phyloP scores from a whole-genome alignment of 371 early-diverging fungal genomes.

The Mucor mucedo region DNA sequence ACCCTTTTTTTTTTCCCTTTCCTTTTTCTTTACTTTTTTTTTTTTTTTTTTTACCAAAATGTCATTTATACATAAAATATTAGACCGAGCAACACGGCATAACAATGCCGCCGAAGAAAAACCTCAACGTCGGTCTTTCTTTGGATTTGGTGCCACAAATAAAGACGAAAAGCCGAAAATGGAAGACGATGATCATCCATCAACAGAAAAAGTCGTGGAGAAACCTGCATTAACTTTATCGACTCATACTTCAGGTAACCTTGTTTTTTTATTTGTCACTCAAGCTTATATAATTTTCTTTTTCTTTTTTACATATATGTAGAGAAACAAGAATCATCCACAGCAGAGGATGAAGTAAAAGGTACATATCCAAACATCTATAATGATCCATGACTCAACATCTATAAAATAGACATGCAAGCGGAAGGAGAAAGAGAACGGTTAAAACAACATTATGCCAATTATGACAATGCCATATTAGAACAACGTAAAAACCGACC shows the following conservation, averaged over 20 bases:
- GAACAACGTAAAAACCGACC: constrained; percentile 39
- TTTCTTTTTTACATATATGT: background rate
- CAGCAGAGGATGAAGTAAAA: constrained; percentile 11
- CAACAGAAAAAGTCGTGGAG: background rate
- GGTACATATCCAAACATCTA: background rate
- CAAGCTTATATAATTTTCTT: background rate
- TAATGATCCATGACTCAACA: background rate
- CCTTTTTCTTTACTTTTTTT: constrained; percentile 4
- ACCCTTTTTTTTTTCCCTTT: background rate
- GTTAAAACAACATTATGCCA: constrained; percentile 10
- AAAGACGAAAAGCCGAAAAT: background rate
- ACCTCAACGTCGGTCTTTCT: constrained; percentile 35
- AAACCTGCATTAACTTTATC: constrained; percentile 2
- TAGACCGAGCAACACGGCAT: constrained; percentile 30
- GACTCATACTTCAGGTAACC: background rate
- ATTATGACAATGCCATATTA: constrained; percentile 24
- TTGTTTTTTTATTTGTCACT: too few relatives aligned
- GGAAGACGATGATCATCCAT: background rate
- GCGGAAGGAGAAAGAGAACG: constrained; percentile 3
- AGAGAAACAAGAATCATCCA: background rate
- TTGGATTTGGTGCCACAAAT: constrained; percentile 28
- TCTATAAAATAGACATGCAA: background rate
- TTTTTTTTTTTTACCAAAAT: constrained; percentile 7
- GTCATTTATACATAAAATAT: constrained; percentile 33
- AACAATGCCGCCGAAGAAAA: constrained; percentile 18